These are phyloP conservation scores for Kurtzmaniella quercitrusa DNA, from an alignment of 1,139 yeast genomes.

Conservation along the genomic window DNA sequence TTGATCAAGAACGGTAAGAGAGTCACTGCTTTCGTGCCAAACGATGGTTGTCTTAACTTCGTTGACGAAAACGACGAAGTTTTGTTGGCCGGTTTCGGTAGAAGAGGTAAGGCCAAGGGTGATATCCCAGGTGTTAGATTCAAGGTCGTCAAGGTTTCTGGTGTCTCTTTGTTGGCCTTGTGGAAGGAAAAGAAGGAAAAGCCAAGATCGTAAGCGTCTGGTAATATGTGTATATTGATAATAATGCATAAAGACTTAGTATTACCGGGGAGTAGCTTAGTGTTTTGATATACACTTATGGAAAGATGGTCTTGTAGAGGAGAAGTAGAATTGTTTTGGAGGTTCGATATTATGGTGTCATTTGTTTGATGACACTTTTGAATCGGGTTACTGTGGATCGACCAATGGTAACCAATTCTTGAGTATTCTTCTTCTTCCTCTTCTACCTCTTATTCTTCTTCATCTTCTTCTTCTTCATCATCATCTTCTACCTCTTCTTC, in stretches of 20 bases:
- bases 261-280: neutral
- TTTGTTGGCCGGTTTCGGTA: constrained; percentile 99
- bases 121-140: constrained; percentile 99
- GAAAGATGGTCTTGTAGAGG: neutral
- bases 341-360: too few relatives aligned
- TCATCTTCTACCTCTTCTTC: too few relatives aligned
- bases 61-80: constrained; percentile 99
- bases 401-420: too few relatives aligned
- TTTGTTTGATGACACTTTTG: too few relatives aligned
- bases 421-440: too few relatives aligned
- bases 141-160: constrained; percentile 99
- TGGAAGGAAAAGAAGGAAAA: constrained; percentile 99
- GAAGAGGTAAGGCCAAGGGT: constrained; percentile 99
- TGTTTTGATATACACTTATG: neutral
- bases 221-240: constrained; percentile 21
- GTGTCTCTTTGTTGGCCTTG: constrained; percentile 98
- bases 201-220: constrained; percentile 85
- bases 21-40: constrained; percentile 99
- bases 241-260: constrained; percentile 15
- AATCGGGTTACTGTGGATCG: too few relatives aligned
- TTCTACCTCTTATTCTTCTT: too few relatives aligned
- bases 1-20: constrained; percentile 99
- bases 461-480: too few relatives aligned
- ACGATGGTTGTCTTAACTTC: constrained; percentile 99
- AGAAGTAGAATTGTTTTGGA: too few relatives aligned